These are phyloP conservation scores for Aspergillus phoenicis DNA, from an alignment of 2,329 filamentous ascomycete species.

Conservation along the genomic window DNA sequence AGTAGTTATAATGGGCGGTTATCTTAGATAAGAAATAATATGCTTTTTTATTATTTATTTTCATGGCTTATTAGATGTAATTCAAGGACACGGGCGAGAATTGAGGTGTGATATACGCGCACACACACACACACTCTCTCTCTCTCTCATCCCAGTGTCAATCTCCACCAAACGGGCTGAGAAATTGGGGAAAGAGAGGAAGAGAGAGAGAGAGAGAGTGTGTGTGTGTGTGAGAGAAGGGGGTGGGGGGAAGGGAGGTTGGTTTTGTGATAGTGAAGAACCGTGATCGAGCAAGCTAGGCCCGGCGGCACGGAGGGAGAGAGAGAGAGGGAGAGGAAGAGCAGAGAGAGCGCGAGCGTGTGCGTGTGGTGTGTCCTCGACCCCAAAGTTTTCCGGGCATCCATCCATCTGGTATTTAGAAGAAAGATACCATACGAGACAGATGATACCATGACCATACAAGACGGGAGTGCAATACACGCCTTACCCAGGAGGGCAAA, in stretches of 20 bases:
- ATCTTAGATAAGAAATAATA: slow-evolving; percentile 1
- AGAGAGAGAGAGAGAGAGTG: neutral
- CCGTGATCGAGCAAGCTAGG: neutral
- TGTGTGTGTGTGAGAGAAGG: neutral
- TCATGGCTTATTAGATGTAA: neutral
- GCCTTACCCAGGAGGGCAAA: slow-evolving; percentile 4
- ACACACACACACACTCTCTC: too few species aligned
- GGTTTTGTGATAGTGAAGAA: neutral
- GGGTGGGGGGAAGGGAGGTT: too few species aligned
- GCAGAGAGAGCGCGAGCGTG: too few species aligned
- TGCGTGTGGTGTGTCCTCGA: neutral
- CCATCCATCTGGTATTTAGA: neutral
- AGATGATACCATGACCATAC: neutral
- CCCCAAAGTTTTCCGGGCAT: neutral
- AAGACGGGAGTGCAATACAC: neutral
- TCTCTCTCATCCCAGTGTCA: too few species aligned
- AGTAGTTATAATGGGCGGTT: slow-evolving; percentile 1
- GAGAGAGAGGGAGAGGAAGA: too few species aligned
- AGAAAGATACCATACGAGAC: slow-evolving; percentile 5
- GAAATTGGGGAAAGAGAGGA: neutral
- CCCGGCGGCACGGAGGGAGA: neutral
- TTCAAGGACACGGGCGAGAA: neutral
- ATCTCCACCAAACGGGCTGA: too few species aligned
- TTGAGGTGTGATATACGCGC: neutral
- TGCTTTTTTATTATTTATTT: neutral